phyloP scores from a whole-genome alignment of 257 asterid genomes.

The Nicotiana sylvestris region DNA sequence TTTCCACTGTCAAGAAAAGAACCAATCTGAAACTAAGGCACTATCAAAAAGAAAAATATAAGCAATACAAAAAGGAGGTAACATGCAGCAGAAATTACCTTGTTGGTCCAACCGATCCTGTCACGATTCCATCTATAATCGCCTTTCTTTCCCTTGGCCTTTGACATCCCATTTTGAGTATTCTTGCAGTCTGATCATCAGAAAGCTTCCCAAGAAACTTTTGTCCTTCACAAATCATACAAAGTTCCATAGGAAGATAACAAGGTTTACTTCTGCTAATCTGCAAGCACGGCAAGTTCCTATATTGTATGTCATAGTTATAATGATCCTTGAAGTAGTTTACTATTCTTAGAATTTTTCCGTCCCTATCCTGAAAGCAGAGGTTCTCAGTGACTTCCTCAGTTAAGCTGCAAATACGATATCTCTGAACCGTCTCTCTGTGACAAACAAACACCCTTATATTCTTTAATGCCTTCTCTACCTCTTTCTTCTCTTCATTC shows the following conservation, averaged over 20 bases:
- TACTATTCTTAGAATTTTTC: conserved; percentile 46
- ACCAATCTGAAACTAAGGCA: conserved; percentile 1
- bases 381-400: conserved; percentile 58
- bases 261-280: conserved; percentile 87
- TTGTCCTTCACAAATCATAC: conserved; percentile 96
- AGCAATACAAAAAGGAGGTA: not conserved
- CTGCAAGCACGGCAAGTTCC: conserved; percentile 82
- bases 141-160: conserved; percentile 69
- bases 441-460: conserved; percentile 86
- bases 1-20: conserved; percentile 46
- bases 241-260: conserved; percentile 92
- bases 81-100: conserved; percentile 41
- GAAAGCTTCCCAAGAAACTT: conserved; percentile 91
- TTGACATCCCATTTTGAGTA: conserved; percentile 87
- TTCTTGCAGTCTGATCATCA: conserved; percentile 84
- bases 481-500: conserved; percentile 58
- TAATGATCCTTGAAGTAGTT: conserved; percentile 82
- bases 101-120: conserved; percentile 85
- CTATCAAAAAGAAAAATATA: not conserved
- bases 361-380: conserved; percentile 78
- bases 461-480: conserved; percentile 69
- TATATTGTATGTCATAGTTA: conserved; percentile 60
- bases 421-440: conserved; percentile 78
- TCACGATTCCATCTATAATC: conserved; percentile 65
- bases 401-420: conserved; percentile 65